These are phyloP conservation scores for Agarophyton chilense DNA, from an alignment of 23 red algal genomes.

Conservation along the genomic window DNA sequence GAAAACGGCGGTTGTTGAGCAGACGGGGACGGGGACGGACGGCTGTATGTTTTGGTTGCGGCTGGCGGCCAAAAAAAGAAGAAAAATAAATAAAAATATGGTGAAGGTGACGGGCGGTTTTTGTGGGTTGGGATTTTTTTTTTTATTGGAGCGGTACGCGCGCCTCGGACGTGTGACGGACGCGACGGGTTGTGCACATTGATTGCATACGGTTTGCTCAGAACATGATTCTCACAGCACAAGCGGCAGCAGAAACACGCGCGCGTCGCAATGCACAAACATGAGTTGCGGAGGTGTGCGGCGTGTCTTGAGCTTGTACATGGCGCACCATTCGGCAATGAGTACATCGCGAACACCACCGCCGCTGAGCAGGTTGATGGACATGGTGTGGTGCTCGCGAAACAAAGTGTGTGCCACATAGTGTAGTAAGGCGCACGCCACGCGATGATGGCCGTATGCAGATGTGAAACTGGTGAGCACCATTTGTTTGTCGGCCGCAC, in stretches of 20 bases:
- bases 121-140: too few species aligned
- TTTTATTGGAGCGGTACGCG: background rate
- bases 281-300: slow-evolving; percentile 46
- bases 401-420: slow-evolving; percentile 42
- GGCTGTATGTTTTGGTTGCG: slow-evolving; percentile 23
- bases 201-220: too few species aligned
- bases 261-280: slow-evolving; percentile 7
- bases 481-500: background rate
- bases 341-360: slow-evolving; percentile 60
- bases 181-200: too few species aligned
- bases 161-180: too few species aligned
- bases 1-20: too few species aligned
- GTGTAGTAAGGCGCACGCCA: slow-evolving; percentile 22
- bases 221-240: slow-evolving; percentile 47
- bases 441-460: slow-evolving; percentile 30
- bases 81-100: background rate
- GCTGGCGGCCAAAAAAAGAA: too few species aligned
- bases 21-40: too few species aligned
- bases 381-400: background rate
- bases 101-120: too few species aligned
- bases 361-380: slow-evolving; percentile 57
- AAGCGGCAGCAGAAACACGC: background rate
- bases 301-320: slow-evolving; percentile 36
- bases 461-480: slow-evolving; percentile 50
- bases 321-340: slow-evolving; percentile 52